A percentile compares a stretch with the other conserved stretches of the same genome.
Conservation (phyloP, 228 moss, liverwort and hornwort species). For the Sphagnum magellanicum region DNA sequence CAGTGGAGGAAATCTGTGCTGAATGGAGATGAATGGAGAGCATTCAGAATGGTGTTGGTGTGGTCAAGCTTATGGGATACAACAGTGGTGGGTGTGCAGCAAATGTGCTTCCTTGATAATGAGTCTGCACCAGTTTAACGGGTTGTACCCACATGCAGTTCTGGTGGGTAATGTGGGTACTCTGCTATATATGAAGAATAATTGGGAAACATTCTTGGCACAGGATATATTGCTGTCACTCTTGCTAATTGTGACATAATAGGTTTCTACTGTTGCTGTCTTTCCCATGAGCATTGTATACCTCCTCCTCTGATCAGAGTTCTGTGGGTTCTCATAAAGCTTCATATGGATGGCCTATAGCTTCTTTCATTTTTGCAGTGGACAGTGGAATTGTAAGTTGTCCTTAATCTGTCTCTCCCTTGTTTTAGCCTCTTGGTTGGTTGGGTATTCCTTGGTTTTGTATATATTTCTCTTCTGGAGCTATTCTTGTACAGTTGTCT, state of each 20-base stretch:
- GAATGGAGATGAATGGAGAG: conserved; percentile 60
- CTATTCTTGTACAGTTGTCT: not conserved
- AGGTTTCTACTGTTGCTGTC: conserved; percentile 6
- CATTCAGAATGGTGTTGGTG: conserved; percentile 52
- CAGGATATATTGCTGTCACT: conserved; percentile 73
- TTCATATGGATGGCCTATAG: too few relatives aligned
- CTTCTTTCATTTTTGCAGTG: not conserved
- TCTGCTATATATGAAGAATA: too few relatives aligned
- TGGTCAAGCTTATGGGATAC: conserved; percentile 70
- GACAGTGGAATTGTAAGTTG: not conserved
- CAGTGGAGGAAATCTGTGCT: conserved; percentile 65
- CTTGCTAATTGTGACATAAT: conserved; percentile 67
- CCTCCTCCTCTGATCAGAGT: not conserved
- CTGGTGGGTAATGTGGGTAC: too few relatives aligned
- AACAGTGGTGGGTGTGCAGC: conserved; percentile 20
- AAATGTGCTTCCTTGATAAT: too few relatives aligned
- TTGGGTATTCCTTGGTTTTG: not conserved
- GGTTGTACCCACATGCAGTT: too few relatives aligned
- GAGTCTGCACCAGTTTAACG: too few relatives aligned
- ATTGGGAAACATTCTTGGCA: not conserved
- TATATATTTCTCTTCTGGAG: not conserved
- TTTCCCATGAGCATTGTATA: not conserved
- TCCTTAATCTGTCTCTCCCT: not conserved
- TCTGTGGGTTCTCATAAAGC: not conserved
- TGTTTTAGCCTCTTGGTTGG: not conserved